Evolutionary conservation across 129 eudicot species (phyloP), one percentile per base, ranked within the genome.

Genomic region (Centaurea solstitialis): DNA sequence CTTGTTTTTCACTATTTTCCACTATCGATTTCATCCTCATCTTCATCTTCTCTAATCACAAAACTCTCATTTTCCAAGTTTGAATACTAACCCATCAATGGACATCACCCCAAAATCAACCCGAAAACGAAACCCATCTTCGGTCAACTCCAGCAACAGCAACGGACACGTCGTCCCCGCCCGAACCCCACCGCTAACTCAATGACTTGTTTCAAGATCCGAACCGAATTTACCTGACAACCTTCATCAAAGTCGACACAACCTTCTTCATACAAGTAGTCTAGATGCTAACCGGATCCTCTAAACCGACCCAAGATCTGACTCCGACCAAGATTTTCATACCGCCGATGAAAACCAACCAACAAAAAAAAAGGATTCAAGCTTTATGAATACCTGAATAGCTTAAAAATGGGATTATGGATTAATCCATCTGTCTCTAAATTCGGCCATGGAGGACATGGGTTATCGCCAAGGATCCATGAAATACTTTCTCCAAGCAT

Each of bases 231-330:
- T 89, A 89, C 77, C 98, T 97, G 0, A 94, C 98, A 7, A 94
- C 98, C 37, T 94, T 94, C 62, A 92, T 94, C 23, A 94, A 92
- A 79, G 98, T 97, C 6, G 94, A 92, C 82, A 87, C 97, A 39
- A 68, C 92, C 26, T 79, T 93, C 67, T 94, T 93, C 86, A 93
- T 91, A 74, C 94, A 93, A 85, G 97, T 93, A 4, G 98, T 93
- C 76, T 97, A 94, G 76, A 87, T 90, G 96, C 97, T 94, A 26
- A 94, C 98, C 74, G 98, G 98, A 20, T 89, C 98, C 33, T 80
- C 98, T 10, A 90, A 91, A 65, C 83, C 94, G 9, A 77, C n/a
- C n/a, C n/a, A n/a, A 78, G 89, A 82, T 40, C 84, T 89, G 38
- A 22, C 88, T 47, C 75, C 80, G 23, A 38, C 82, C 9, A 71